Conservation (phyloP, 1,139 yeast genomes). For the Yamadazyma dendronema region DNA sequence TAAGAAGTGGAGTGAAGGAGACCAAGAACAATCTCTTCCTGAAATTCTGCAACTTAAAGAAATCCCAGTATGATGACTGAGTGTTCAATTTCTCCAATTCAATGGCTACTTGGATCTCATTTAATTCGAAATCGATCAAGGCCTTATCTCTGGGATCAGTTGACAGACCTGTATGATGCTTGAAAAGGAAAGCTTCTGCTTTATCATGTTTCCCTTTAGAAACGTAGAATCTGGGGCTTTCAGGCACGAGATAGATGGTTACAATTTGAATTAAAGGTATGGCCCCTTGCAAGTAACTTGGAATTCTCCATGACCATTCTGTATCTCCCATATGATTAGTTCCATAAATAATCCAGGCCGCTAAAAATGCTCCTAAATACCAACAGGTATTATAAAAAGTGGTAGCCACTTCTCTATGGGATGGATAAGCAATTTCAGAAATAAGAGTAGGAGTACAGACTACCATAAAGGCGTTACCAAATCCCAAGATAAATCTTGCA, state of each 20-base stretch:
- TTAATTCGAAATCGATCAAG: conserved; percentile 43
- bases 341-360: conserved; percentile 51
- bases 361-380: conserved; percentile 53
- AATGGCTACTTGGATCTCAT: conserved; percentile 42
- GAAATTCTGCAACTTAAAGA: conserved; percentile 32
- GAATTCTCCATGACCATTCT: conserved; percentile 40
- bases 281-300: conserved; percentile 43
- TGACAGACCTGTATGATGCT: conserved; percentile 38
- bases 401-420: conserved; percentile 46
- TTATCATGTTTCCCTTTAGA: conserved; percentile 34
- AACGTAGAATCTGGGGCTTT: conserved; percentile 46
- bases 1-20: conserved; percentile 31
- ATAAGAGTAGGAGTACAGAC: conserved; percentile 40
- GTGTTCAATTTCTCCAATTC: conserved; percentile 28
- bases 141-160: conserved; percentile 26
- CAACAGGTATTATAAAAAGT: conserved; percentile 48
- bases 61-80: conserved; percentile 32
- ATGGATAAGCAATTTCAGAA: conserved; percentile 45
- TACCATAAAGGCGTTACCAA: conserved; percentile 33
- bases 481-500: conserved; percentile 6
- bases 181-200: conserved; percentile 39
- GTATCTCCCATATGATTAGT: conserved; percentile 26
- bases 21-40: conserved; percentile 44
- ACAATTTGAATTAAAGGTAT: conserved; percentile 26
- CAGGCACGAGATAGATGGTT: conserved; percentile 38